These are phyloP conservation scores for Cyberlindnera suaveolens DNA, from an alignment of 805 yeast genomes.

Conservation along the genomic window DNA sequence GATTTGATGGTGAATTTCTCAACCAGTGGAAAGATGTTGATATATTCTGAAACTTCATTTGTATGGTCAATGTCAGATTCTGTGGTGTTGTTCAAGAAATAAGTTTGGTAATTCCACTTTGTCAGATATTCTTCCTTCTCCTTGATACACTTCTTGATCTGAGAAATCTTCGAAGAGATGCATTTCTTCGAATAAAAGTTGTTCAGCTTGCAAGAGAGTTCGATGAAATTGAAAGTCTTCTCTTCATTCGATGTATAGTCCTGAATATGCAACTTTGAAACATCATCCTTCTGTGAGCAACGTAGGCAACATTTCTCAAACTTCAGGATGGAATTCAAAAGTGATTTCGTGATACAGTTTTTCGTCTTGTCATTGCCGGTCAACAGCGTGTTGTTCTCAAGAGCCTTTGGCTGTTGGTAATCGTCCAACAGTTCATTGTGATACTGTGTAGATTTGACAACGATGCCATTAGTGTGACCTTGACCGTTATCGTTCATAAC, in stretches of 20 bases:
- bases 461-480: neutral
- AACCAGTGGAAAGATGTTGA: constrained; percentile 83
- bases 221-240: constrained; percentile 12
- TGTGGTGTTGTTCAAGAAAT: constrained; percentile 21
- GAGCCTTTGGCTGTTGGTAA: neutral
- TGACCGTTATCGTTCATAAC: neutral
- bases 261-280: neutral
- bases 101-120: constrained; percentile 41
- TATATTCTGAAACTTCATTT: neutral
- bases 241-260: constrained; percentile 8
- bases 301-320: constrained; percentile 13
- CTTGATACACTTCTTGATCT: constrained; percentile 5
- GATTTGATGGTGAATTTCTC: constrained; percentile 77
- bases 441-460: neutral
- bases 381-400: neutral
- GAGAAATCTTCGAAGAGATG: constrained; percentile 1
- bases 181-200: constrained; percentile 14
- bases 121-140: constrained; percentile 18
- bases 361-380: constrained; percentile 1
- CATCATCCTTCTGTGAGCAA: neutral
- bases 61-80: neutral
- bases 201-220: constrained; percentile 13
- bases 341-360: constrained; percentile 12
- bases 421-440: neutral
- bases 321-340: constrained; percentile 17